Conservation (phyloP, 805 yeast species). For the Cyberlindnera japonica region DNA sequence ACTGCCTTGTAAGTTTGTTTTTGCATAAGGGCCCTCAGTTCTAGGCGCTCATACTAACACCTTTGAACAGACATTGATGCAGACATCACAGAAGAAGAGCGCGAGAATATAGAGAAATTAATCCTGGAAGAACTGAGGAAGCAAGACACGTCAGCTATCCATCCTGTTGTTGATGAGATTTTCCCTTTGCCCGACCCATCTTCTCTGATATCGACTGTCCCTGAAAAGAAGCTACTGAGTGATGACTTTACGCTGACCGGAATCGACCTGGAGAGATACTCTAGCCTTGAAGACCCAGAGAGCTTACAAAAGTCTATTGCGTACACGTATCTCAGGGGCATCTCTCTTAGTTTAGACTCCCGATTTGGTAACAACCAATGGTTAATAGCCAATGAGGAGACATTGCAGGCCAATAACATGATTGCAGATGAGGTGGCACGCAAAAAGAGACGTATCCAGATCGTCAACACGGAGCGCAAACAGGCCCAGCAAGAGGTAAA, state of each 20-base stretch:
- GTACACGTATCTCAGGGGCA: conserved; percentile 30
- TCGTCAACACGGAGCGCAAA: conserved; percentile 40
- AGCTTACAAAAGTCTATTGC: conserved; percentile 24
- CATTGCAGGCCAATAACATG: conserved; percentile 28
- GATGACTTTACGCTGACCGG: conserved; percentile 29
- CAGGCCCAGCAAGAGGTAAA: conserved; percentile 39
- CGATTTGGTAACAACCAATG: conserved; percentile 36
- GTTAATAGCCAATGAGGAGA: conserved; percentile 34
- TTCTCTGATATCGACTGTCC: conserved; percentile 1
- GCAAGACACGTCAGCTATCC: conserved; percentile 6
- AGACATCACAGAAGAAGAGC: conserved; percentile 34
- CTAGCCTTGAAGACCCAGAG: conserved; percentile 26
- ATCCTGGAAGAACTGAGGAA: conserved; percentile 23
- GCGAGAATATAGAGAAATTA: conserved; percentile 34
- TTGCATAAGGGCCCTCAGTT: not conserved
- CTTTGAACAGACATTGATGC: conserved; percentile 32
- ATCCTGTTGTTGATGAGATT: conserved; percentile 21
- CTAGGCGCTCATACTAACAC: conserved; percentile 6
- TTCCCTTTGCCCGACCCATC: conserved; percentile 18
- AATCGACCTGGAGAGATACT: conserved; percentile 34
- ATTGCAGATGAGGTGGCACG: conserved; percentile 29
- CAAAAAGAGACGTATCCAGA: conserved; percentile 42
- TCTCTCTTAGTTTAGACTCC: conserved; percentile 38
- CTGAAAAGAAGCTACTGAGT: conserved; percentile 15
- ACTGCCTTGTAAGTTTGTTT: conserved; percentile 36